Evolutionary conservation across 331 rosid genomes (phyloP), one percentile per base, ranked within the genome.

Genomic region (Erythrophleum ivorense): DNA sequence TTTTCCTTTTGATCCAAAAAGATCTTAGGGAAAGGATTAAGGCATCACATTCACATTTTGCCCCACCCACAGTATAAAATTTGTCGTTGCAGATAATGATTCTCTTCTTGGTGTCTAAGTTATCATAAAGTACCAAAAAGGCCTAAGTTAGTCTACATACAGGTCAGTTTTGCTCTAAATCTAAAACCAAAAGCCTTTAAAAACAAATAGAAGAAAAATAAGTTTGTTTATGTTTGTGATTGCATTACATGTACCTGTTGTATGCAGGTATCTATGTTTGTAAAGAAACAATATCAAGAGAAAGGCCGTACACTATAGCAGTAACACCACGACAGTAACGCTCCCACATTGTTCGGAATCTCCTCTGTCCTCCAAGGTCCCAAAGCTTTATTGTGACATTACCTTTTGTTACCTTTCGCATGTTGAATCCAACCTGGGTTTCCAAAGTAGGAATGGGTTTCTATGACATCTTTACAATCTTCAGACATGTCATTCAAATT

Each of bases 301-400:
- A 55, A 21, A 19, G 76, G 76, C 83, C 68, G 84, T 93, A 93
- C 97, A 95, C 91, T 80, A 93, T 93, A 53, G 95, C 98, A 41
- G 98, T 84, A 86, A 93, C 98, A 33, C 97, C 99, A 7, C 98
- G 97, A 64, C 99, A 93, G 78, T 95, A 95, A 76, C 97, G 97
- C 88, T 95, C 97, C 98, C 98, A 95, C 97, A 95, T 93, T 29
- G 97, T 81, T 34, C 98, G 85, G 82, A 95, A 95, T 86, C 99
- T 91, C 84, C 97, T 81, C 77, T 95, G 99, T 55, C 98, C 96
- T 80, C 98, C 99, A 68, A 93, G 99, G 83, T 93, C 99, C 98
- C 98, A 93, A 81, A 95, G 93, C 90, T 95, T 95, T 73, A 93
- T 93, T 0, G 97, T 95, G 57, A 91, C 97, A 58, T 95, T 90